Evolutionary conservation across 805 yeast genomes (phyloP).

Genomic region (Starmerella stellata): DNA sequence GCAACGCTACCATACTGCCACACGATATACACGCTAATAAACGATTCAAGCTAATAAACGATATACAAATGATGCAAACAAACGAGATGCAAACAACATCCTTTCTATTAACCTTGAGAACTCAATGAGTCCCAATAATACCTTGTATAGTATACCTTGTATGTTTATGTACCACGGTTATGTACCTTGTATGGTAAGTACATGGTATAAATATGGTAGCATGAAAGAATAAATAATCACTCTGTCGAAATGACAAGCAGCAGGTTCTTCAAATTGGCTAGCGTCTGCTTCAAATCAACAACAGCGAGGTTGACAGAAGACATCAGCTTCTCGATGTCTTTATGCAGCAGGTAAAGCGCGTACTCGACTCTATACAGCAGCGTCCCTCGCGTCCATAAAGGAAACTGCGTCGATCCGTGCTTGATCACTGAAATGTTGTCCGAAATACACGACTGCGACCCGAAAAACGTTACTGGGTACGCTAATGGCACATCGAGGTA

Average conservation of each 20-base stretch:
- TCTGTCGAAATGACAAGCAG: conserved; percentile 18
- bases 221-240: not conserved
- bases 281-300: conserved; percentile 22
- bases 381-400: conserved; percentile 33
- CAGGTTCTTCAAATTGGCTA: conserved; percentile 25
- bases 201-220: too few relatives aligned
- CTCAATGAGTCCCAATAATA: too few relatives aligned
- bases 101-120: too few relatives aligned
- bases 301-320: conserved; percentile 20
- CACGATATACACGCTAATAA: too few relatives aligned
- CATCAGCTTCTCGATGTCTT: conserved; percentile 32
- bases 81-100: too few relatives aligned
- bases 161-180: too few relatives aligned
- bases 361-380: conserved; percentile 32
- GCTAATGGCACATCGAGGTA: conserved; percentile 31
- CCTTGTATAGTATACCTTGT: too few relatives aligned
- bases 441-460: conserved; percentile 32
- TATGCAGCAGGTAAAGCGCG: conserved; percentile 30
- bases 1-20: too few relatives aligned
- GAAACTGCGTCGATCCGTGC: conserved; percentile 27
- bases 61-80: too few relatives aligned
- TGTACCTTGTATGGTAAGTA: too few relatives aligned
- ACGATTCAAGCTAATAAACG: too few relatives aligned
- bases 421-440: conserved; percentile 31
- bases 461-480: conserved; percentile 33